These are phyloP conservation scores for Pestalotiopsis sp. DNA, from an alignment of 2,329 filamentous ascomycete species.

Conservation along the genomic window DNA sequence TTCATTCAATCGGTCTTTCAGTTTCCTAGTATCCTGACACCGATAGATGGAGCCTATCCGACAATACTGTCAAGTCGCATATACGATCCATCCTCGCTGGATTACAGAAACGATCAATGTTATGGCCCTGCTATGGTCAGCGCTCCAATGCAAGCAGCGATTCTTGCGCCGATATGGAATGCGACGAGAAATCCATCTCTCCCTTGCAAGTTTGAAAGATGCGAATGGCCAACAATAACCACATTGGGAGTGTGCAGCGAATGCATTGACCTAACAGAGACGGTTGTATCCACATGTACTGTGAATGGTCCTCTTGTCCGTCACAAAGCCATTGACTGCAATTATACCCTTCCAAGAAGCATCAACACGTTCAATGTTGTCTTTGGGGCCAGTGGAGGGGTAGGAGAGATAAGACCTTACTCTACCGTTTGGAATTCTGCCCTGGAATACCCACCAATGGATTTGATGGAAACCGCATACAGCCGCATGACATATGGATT, in stretches of 20 bases:
- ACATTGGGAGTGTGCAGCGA: neutral
- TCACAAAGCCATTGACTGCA: neutral
- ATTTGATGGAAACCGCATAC: neutral
- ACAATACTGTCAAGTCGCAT: neutral
- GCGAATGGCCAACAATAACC: neutral
- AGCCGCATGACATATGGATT: neutral
- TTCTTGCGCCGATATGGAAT: neutral
- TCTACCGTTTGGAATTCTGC: neutral
- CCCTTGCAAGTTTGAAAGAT: neutral
- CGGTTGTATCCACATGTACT: neutral
- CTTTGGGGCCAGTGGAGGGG: neutral
- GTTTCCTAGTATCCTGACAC: neutral
- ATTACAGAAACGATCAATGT: neutral
- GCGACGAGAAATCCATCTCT: neutral
- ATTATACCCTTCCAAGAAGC: neutral
- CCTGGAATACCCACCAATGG: no score
- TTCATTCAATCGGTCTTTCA: neutral
- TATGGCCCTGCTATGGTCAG: neutral
- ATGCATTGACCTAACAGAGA: neutral
- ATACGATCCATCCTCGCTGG: neutral
- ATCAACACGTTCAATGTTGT: neutral
- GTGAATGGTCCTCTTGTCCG: neutral
- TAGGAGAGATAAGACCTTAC: neutral
- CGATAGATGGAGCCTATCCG: neutral
- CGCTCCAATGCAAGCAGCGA: neutral